Evolutionary conservation across 2,329 filamentous ascomycete species (phyloP).

Genomic region (Aspergillus tanneri): DNA sequence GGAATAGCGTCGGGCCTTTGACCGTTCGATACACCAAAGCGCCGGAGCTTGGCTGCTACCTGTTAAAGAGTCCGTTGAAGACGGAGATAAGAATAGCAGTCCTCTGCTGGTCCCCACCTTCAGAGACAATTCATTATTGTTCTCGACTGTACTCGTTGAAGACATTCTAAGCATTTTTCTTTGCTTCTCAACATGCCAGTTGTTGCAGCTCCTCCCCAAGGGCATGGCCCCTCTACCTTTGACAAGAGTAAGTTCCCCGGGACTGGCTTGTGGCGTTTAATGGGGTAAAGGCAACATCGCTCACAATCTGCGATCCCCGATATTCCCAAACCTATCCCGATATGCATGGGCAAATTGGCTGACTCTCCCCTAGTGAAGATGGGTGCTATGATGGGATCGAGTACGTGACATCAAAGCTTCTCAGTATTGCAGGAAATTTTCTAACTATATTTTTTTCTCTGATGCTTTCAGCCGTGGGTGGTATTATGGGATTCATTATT

Average conservation of each 20-base stretch:
- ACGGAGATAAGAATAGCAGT: slow-evolving; percentile 4
- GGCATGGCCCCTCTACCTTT: slow-evolving; percentile 63
- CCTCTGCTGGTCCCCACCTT: not conserved
- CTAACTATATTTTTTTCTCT: slow-evolving; percentile 10
- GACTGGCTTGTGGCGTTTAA: not conserved
- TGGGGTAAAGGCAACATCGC: not conserved
- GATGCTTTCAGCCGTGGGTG: slow-evolving; percentile 91
- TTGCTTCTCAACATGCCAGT: slow-evolving; percentile 50
- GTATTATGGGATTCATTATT: slow-evolving; percentile 97
- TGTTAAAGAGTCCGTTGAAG: not conserved
- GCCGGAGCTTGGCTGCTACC: not conserved
- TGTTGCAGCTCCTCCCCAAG: slow-evolving; percentile 54
- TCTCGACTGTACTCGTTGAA: not conserved
- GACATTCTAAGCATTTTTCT: not conserved
- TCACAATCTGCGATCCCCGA: not conserved
- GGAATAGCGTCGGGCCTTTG: not conserved
- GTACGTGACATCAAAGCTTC: slow-evolving; percentile 59
- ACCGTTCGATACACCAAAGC: not conserved
- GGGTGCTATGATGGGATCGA: slow-evolving; percentile 97
- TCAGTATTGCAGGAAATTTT: slow-evolving; percentile 1
- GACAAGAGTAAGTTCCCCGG: slow-evolving; percentile 62
- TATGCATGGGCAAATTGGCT: slow-evolving; percentile 6
- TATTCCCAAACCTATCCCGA: not conserved
- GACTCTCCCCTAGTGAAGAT: slow-evolving; percentile 73
- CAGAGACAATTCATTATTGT: not conserved